Percentiles rank a stretch among this genome's conserved stretches.
Evolutionary conservation across 2,329 filamentous ascomycete genomes (phyloP).

Genomic region (Fusarium nisikadoi): DNA sequence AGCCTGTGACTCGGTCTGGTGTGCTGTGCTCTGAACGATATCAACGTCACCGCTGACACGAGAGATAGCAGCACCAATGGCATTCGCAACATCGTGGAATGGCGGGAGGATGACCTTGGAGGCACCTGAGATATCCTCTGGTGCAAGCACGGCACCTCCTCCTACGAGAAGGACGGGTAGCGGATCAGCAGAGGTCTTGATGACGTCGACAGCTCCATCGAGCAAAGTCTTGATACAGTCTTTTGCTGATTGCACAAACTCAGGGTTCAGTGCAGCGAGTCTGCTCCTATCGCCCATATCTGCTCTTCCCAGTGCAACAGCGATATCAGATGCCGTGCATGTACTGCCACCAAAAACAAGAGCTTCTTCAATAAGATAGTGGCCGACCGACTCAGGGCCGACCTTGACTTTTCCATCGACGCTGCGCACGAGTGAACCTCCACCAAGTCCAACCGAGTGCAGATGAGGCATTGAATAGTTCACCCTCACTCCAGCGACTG

Average conservation of each 20-base stretch:
- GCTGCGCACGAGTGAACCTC: background rate
- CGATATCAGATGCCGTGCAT: background rate
- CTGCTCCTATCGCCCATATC: background rate
- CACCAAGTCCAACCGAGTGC: slow-evolving; percentile 46
- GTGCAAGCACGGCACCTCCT: slow-evolving; percentile 56
- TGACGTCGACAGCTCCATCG: background rate
- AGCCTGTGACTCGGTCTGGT: background rate
- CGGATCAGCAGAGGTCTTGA: slow-evolving; percentile 1
- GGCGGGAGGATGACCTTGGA: slow-evolving; percentile 46
- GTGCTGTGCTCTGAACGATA: background rate
- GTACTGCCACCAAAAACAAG: slow-evolving; percentile 7
- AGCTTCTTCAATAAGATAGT: background rate
- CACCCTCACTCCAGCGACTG: slow-evolving; percentile 7
- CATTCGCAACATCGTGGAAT: slow-evolving; percentile 56
- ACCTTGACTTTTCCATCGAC: background rate
- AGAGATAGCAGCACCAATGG: slow-evolving; percentile 60
- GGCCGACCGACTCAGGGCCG: background rate
- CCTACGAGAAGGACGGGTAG: slow-evolving; percentile 47
- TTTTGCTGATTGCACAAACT: background rate
- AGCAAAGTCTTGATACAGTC: background rate
- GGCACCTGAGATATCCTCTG: slow-evolving; percentile 50
- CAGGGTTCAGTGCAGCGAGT: background rate
- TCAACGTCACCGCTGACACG: background rate
- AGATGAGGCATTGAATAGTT: slow-evolving; percentile 27
- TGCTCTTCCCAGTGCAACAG: background rate